Evolutionary conservation across 306 rosid genomes (phyloP).

Genomic region (Purshia tridentata): DNA sequence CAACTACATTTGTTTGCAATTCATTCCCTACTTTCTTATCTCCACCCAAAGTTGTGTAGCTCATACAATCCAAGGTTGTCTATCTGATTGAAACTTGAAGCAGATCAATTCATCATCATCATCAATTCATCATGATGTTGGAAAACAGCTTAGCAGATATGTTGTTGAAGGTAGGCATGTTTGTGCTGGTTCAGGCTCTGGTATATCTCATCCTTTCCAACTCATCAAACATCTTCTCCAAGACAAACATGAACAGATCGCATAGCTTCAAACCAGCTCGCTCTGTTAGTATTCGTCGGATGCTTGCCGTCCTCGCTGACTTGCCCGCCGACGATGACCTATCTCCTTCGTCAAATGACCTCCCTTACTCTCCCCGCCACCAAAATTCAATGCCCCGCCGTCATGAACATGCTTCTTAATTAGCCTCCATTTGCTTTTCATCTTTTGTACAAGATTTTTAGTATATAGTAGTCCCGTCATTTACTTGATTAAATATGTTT

Average conservation of each 20-base stretch:
- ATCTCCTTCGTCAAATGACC: constrained; percentile 43
- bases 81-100: not conserved
- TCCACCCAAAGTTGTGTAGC: no score
- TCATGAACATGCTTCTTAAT: not conserved
- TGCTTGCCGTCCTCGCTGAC: constrained; percentile 65
- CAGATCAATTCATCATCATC: not conserved
- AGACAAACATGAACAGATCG: constrained; percentile 34
- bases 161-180: constrained; percentile 61
- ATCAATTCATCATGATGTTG: constrained; percentile 18
- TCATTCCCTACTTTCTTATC: no score
- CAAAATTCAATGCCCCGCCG: not conserved
- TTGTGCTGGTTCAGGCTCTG: constrained; percentile 60
- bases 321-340: constrained; percentile 61
- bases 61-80: not conserved
- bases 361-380: no score
- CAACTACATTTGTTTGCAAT: no score
- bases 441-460: no score
- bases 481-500: not conserved
- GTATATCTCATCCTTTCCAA: constrained; percentile 79
- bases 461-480: not conserved
- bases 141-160: constrained; percentile 46
- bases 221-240: constrained; percentile 78
- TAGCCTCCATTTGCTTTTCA: not conserved
- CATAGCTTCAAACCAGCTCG: constrained; percentile 70
- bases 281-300: constrained; percentile 59